Evolutionary conservation across 768 basidiomycete genomes (phyloP).

Genomic region (Phaeotremella skinneri): DNA sequence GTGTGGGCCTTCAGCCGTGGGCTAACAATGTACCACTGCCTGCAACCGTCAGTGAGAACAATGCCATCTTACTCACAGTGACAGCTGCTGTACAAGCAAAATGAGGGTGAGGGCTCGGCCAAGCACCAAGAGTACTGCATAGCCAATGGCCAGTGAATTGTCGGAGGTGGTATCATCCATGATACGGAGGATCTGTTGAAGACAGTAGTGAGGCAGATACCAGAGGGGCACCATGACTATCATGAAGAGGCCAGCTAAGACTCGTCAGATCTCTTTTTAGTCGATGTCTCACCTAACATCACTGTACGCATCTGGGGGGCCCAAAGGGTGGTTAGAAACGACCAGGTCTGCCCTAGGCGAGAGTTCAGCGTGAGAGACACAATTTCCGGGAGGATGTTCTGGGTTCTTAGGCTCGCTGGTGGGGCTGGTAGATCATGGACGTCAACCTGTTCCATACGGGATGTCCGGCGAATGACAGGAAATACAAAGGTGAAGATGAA

Average conservation of each 20-base stretch:
- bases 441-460: constrained; percentile 27
- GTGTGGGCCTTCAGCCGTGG: constrained; percentile 23
- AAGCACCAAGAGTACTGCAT: constrained; percentile 24
- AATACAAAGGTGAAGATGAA: constrained; percentile 22
- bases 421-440: constrained; percentile 32
- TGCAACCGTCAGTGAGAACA: constrained; percentile 7
- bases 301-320: constrained; percentile 15
- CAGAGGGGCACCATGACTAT: constrained; percentile 22
- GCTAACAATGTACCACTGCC: constrained; percentile 8
- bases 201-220: constrained; percentile 35
- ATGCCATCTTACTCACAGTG: constrained; percentile 17
- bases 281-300: constrained; percentile 10
- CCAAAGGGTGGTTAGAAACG: constrained; percentile 27
- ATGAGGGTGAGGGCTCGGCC: constrained; percentile 13
- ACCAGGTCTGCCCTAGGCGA: constrained; percentile 9
- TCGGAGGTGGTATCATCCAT: constrained; percentile 20
- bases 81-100: constrained; percentile 9
- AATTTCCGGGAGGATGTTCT: constrained; percentile 22
- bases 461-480: constrained; percentile 20
- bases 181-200: constrained; percentile 30
- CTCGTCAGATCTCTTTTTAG: neutral
- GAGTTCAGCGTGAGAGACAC: constrained; percentile 3
- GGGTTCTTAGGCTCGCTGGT: constrained; percentile 19
- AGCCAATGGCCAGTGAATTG: constrained; percentile 15
- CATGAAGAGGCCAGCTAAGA: constrained; percentile 8